Evolutionary conservation across 176 grass and related monocot genomes (phyloP).

Genomic region (Paspalum notatum): DNA sequence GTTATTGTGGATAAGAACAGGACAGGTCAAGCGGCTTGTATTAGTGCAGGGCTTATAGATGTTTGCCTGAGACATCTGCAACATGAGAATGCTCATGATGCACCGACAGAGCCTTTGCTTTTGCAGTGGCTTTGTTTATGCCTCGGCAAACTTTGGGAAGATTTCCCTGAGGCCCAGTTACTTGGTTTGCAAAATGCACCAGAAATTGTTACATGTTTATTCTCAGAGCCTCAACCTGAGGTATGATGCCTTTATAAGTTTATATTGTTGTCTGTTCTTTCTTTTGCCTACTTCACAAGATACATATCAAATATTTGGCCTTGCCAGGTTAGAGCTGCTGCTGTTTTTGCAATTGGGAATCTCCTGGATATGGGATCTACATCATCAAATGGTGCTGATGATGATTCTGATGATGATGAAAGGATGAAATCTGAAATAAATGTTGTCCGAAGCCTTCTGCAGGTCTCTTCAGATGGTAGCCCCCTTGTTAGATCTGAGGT

Average conservation of each 20-base stretch:
- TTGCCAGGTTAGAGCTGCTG: conserved; percentile 94
- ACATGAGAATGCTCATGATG: conserved; percentile 58
- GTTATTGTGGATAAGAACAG: conserved; percentile 92
- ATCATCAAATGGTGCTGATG: conserved; percentile 58
- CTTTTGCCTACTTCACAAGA: conserved; percentile 25
- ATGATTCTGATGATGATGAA: conserved; percentile 92
- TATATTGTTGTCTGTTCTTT: conserved; percentile 6
- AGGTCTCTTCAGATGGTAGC: conserved; percentile 78
- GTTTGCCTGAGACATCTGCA: conserved; percentile 88
- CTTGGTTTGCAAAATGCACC: conserved; percentile 66
- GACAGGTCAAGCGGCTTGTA: conserved; percentile 85
- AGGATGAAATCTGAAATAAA: conserved; percentile 79
- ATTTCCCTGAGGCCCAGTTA: conserved; percentile 85
- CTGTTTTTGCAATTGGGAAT: conserved; percentile 91
- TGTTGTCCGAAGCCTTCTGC: conserved; percentile 81
- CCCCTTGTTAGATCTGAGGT: conserved; percentile 96
- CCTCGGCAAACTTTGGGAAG: conserved; percentile 97
- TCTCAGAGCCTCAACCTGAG: conserved; percentile 90
- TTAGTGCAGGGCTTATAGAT: conserved; percentile 74
- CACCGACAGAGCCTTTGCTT: conserved; percentile 81
- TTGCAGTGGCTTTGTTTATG: conserved; percentile 99
- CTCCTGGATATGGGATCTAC: conserved; percentile 75
- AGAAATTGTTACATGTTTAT: conserved; percentile 58
- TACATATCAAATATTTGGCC: conserved; percentile 42
- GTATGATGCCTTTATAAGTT: conserved; percentile 46